Evolutionary conservation across 129 eudicot species (phyloP).

Genomic region (Mikania micrantha): DNA sequence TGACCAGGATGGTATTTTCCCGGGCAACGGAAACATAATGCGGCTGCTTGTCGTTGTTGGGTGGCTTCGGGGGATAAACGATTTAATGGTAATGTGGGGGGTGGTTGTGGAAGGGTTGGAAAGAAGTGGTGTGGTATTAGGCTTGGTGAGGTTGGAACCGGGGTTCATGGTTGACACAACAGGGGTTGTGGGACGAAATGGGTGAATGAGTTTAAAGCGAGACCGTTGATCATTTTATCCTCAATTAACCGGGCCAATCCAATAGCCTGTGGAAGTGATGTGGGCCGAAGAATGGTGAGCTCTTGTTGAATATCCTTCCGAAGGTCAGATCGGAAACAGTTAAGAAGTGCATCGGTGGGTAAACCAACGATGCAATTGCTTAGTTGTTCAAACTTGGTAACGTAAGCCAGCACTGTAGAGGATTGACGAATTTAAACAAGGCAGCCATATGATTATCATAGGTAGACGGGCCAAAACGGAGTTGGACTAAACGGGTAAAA

Average conservation of each 20-base stretch:
- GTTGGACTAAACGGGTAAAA: background rate
- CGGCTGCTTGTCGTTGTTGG: background rate
- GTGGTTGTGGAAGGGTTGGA: background rate
- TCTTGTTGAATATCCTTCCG: too few species aligned
- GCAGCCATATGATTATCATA: too few species aligned
- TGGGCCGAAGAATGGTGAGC: background rate
- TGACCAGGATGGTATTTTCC: background rate
- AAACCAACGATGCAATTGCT: too few species aligned
- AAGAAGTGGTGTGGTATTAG: background rate
- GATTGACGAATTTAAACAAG: too few species aligned
- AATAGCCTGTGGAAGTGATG: background rate
- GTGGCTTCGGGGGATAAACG: background rate
- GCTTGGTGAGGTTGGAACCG: background rate
- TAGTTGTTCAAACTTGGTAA: too few species aligned
- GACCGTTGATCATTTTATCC: background rate
- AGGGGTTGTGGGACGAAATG: background rate
- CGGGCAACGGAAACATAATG: background rate
- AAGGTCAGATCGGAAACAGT: too few species aligned
- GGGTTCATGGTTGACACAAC: background rate
- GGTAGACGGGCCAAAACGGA: background rate
- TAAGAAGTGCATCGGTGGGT: too few species aligned
- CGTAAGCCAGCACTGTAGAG: too few species aligned
- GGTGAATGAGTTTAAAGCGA: background rate
- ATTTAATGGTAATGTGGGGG: background rate
- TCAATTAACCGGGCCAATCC: background rate